Evolutionary conservation across 1,284 basidiomycete genomes (phyloP), one percentile per base, ranked within the genome.

Genomic region (Takashimella tepidaria): DNA sequence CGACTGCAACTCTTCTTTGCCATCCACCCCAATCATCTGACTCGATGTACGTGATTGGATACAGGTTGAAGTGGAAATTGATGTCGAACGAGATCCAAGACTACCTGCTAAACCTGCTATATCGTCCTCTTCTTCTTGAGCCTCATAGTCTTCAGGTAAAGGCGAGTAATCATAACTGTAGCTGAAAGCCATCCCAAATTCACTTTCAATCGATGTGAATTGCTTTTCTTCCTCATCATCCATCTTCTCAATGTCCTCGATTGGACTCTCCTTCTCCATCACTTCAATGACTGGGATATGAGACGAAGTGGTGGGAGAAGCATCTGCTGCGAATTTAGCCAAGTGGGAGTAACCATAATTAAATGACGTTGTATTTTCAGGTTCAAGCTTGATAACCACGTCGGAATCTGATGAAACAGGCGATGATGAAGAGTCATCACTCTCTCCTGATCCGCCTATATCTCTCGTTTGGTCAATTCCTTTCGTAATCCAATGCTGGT

Each of bases 71-170:
- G 31, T 37, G 10, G 31, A 37, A 16, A 8, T 8, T 16, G 31
- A 5, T 26, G 37, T 43, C 40, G 42, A 26, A 25, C 48, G 23
- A 6, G 52, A 54, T 22, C 37, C 19, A 8, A n/a, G 25, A 21
- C 22, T 47, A 19, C 12, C 23, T 31, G 46, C 41, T 4, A n/a
- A 40, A 20, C 22, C 43, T 21, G 24, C 37, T 41, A 42, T 37
- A 41, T 62, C 57, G 54, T 73, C 70, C n/a, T 72, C 70, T 21
- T 62, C 64, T 46, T 58, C 63, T 51, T 68, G 62, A 6, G 57
- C 61, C 48, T 73, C 71, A 49, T 73, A 73, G 48, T 70, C 69
- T 5, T 56, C 57, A 3, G 68, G 68, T 21, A 70, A 53, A 5
- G 66, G 68, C 20, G 56, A 61, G 53, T 66, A 70, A 8, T 63